Percentiles rank a stretch among this genome's conserved stretches.
Evolutionary conservation across 1,284 basidiomycete genomes (phyloP).

Genomic region (Rugosomyces carneus): DNA sequence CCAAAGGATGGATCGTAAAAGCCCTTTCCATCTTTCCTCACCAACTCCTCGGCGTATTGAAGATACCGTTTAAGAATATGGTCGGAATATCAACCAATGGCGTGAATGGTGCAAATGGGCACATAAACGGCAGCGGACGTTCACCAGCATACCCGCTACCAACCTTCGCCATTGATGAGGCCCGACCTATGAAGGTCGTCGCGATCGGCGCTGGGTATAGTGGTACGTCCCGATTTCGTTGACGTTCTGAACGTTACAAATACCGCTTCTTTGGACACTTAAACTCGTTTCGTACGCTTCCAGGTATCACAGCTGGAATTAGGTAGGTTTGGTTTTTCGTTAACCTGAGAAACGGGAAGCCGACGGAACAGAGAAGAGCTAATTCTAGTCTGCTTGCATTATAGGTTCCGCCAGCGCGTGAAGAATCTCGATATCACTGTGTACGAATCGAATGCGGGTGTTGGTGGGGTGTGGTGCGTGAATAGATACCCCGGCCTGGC

Average conservation of each 20-base stretch:
- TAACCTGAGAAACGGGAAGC: neutral
- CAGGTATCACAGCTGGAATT: slow-evolving; percentile 51
- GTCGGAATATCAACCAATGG: neutral
- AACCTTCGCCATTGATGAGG: slow-evolving; percentile 40
- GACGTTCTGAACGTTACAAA: neutral
- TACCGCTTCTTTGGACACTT: neutral
- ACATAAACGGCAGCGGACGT: neutral
- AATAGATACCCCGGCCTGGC: slow-evolving; percentile 43
- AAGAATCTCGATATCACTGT: slow-evolving; percentile 49
- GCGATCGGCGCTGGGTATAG: slow-evolving; percentile 51
- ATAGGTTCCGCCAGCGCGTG: slow-evolving; percentile 48
- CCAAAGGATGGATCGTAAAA: too few relatives aligned
- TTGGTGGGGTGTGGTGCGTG: slow-evolving; percentile 54
- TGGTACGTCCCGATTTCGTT: slow-evolving; percentile 21
- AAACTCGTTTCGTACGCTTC: neutral
- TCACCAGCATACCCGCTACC: slow-evolving; percentile 21
- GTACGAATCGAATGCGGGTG: slow-evolving; percentile 53
- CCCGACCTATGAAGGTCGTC: slow-evolving; percentile 43
- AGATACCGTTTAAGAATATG: neutral
- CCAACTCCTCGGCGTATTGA: too few relatives aligned
- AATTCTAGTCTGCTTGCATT: neutral
- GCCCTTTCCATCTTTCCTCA: too few relatives aligned
- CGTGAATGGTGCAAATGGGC: neutral
- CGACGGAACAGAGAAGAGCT: neutral
- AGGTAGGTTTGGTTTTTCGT: slow-evolving; percentile 27